phyloP scores from a whole-genome alignment of 371 early-diverging fungal species.

The Blakeslea trispora region DNA sequence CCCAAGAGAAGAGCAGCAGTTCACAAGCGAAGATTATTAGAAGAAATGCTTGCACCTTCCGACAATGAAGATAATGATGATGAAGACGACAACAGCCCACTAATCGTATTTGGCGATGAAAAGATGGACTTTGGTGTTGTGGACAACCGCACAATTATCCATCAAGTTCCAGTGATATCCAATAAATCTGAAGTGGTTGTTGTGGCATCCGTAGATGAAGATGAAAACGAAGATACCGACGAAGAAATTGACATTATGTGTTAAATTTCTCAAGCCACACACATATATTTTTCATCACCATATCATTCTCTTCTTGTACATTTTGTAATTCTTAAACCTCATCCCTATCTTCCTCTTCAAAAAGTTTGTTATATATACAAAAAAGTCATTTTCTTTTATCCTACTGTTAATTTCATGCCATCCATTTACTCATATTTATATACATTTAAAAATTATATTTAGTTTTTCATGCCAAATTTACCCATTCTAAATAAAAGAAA shows the following conservation, averaged over 20 bases:
- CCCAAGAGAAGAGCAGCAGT: constrained; percentile 49
- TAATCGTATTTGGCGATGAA: constrained; percentile 45
- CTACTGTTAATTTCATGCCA: neutral
- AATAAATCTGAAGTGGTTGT: constrained; percentile 7
- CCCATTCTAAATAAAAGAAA: neutral
- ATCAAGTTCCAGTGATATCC: constrained; percentile 15
- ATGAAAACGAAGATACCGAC: constrained; percentile 22
- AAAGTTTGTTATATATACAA: neutral
- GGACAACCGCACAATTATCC: constrained; percentile 46
- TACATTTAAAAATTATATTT: neutral
- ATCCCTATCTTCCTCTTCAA: neutral
- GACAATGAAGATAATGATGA: constrained; percentile 33
- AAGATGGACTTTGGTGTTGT: constrained; percentile 48
- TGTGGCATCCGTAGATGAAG: constrained; percentile 6
- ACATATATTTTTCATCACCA: too few relatives aligned
- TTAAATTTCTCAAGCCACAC: constrained; percentile 3
- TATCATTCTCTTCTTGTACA: neutral
- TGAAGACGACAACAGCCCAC: constrained; percentile 22
- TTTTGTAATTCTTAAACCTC: neutral
- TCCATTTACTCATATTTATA: neutral
- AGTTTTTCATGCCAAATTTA: constrained; percentile 3
- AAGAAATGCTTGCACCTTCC: constrained; percentile 45
- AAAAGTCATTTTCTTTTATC: neutral
- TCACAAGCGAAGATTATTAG: constrained; percentile 48
- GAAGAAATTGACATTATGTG: constrained; percentile 39